phyloP scores from a whole-genome alignment of 768 basidiomycete species.

The Termitomyces sp. region DNA sequence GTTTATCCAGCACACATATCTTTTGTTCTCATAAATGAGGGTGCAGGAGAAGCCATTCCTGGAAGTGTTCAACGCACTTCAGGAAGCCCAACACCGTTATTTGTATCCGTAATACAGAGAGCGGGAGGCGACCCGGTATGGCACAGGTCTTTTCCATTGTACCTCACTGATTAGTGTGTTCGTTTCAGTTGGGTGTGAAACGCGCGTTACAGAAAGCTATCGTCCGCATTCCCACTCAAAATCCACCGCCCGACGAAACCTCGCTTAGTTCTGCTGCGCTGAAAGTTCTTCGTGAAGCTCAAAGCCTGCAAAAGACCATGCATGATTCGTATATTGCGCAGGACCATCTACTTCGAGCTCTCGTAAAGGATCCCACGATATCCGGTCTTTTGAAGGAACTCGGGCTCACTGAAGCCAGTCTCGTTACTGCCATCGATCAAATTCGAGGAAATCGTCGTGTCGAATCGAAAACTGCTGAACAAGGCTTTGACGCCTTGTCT shows the following conservation, averaged over 20 bases:
- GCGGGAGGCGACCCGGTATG: conserved; percentile 83
- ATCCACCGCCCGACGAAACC: conserved; percentile 81
- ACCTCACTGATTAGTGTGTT: background rate
- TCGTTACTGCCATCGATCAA: conserved; percentile 76
- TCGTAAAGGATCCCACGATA: conserved; percentile 71
- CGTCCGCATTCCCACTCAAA: conserved; percentile 78
- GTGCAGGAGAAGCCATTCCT: conserved; percentile 28
- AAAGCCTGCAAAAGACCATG: conserved; percentile 74
- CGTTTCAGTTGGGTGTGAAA: conserved; percentile 46
- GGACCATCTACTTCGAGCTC: conserved; percentile 85
- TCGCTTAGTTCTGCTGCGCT: conserved; percentile 50
- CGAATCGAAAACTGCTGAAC: conserved; percentile 82
- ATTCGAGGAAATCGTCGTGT: conserved; percentile 80
- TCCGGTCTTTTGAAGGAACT: conserved; percentile 69
- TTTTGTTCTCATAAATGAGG: conserved; percentile 74
- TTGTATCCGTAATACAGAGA: conserved; percentile 71
- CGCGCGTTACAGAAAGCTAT: conserved; percentile 72
- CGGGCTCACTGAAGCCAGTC: conserved; percentile 58
- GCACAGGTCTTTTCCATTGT: conserved; percentile 2
- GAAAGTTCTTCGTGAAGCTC: conserved; percentile 71
- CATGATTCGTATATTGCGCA: conserved; percentile 91
- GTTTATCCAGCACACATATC: conserved; percentile 85
- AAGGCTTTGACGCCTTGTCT: conserved; percentile 87
- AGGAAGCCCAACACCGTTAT: conserved; percentile 46
- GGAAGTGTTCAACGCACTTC: conserved; percentile 24